Evolutionary conservation across 2,329 filamentous ascomycete species (phyloP).

Genomic region (Phyllosticta citrichinensis): DNA sequence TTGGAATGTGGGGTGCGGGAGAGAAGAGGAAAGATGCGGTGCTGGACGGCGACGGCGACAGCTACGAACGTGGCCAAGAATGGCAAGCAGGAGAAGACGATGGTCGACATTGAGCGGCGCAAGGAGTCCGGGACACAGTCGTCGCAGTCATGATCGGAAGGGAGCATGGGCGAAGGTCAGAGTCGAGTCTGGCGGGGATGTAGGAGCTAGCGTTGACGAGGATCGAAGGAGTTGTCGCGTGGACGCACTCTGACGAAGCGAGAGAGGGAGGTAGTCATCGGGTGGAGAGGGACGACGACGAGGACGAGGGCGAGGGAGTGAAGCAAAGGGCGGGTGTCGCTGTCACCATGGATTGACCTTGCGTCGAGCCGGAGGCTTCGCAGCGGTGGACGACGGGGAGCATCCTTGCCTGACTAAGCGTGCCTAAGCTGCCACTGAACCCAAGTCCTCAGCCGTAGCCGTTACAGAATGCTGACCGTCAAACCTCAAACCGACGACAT

Average conservation of each 20-base stretch:
- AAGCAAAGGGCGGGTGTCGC: neutral
- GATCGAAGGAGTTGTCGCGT: neutral
- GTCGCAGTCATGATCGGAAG: constrained; percentile 41
- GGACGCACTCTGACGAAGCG: neutral
- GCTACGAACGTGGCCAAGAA: constrained; percentile 61
- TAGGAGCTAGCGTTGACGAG: neutral
- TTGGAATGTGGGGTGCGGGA: constrained; percentile 27
- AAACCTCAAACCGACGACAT: no score
- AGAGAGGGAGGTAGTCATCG: neutral
- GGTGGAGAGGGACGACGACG: neutral
- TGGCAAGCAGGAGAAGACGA: constrained; percentile 54
- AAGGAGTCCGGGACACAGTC: constrained; percentile 46
- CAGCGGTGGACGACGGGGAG: neutral
- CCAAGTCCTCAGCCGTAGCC: no score
- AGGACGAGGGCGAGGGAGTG: neutral
- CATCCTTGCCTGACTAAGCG: neutral
- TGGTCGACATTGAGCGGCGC: constrained; percentile 34
- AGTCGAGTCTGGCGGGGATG: neutral
- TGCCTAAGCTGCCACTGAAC: no score
- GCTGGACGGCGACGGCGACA: constrained; percentile 44
- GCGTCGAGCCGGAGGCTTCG: neutral
- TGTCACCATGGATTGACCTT: constrained; percentile 3
- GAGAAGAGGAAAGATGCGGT: neutral
- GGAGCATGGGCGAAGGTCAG: constrained; percentile 19
- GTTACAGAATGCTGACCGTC: no score